Percentiles rank a stretch among this genome's conserved stretches.
Conservation (phyloP, 192 early-diverging fungal species). For the Coemansia sp. region DNA sequence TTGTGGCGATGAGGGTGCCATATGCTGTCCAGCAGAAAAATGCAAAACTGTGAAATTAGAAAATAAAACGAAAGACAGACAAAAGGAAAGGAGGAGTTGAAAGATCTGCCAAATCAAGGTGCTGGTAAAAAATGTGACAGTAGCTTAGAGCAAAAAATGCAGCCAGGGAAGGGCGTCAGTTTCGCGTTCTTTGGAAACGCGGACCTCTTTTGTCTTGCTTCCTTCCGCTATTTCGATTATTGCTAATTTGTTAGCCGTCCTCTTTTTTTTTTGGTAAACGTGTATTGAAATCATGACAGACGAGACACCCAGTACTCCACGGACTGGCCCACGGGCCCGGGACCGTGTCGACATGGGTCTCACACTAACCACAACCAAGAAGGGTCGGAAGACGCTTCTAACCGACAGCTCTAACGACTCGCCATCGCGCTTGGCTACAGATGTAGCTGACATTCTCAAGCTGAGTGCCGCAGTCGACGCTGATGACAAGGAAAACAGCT, state of each 20-base stretch:
- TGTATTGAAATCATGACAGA: constrained; percentile 9
- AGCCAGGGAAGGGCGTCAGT: not conserved
- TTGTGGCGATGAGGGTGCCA: constrained; percentile 12
- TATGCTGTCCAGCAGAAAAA: constrained; percentile 7
- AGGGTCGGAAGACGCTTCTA: constrained; percentile 39
- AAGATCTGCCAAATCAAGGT: not conserved
- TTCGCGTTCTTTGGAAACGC: not conserved
- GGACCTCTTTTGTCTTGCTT: not conserved
- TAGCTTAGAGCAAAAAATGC: not conserved
- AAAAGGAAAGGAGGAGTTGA: not conserved
- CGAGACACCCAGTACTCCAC: constrained; percentile 25
- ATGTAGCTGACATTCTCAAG: constrained; percentile 42
- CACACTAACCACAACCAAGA: constrained; percentile 36
- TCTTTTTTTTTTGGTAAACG: constrained; percentile 1
- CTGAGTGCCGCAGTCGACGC: constrained; percentile 39
- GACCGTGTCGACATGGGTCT: constrained; percentile 50
- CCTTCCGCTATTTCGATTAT: constrained; percentile 1
- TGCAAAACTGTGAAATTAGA: constrained; percentile 9
- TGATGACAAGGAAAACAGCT: constrained; percentile 56
- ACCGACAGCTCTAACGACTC: constrained; percentile 31
- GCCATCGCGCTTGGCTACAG: constrained; percentile 23
- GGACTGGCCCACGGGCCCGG: constrained; percentile 15
- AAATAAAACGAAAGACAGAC: not conserved
- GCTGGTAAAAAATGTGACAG: not conserved
- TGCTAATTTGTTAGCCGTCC: not conserved